Base-by-base conservation (phyloP, 2,329 filamentous ascomycete genomes). In the Fusarium sp. region DNA sequence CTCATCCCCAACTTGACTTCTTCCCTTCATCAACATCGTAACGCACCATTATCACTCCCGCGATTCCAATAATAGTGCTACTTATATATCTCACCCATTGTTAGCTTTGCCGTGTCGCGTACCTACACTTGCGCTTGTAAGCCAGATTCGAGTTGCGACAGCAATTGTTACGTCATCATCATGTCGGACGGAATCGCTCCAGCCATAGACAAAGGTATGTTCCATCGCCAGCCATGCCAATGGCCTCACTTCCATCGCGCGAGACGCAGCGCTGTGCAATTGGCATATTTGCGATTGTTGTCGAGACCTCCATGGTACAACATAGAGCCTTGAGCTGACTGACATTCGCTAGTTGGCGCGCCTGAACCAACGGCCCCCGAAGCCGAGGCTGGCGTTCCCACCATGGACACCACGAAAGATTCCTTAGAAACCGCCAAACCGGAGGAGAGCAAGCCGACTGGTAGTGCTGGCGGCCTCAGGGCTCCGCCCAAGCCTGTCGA, bases 201-300 rank as follows among this genome's bases (percentile, higher is more conserved):
- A 67, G 75, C 76, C 64, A 71, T 77, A 70, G 76, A 76, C 70
- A 77, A 76, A 78, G 77, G 77, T 78, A 75, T 63, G 57, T 49
- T 55, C 48, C 58, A 59, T 73, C 62, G 45, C 44, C 23, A 58
- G 38, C 49, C 53, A 60, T 68, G 58, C 49, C 46, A 67, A 54
- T 57, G 53, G 55, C 43, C 42, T 39, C 26, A 7, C 19, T 43
- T 43, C 14, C 40, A 56, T 56, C 54, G 50, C 42, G 28, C 46
- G n/a, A 23, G 28, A 21, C 32, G 23, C n/a, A 19, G 30, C 46
- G 19, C 44, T 43, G 15, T 23, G 38, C 62, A 69, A 74, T 73
- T 73, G 68, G 7, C 28, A 32, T 38, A 23, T 46, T 42, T 15
- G 59, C 54, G 42, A 57, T 67, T 4, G 30, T 24, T 42, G 11